Conservation (phyloP, 1,284 basidiomycete species). For the Naganishia liquefaciens region DNA sequence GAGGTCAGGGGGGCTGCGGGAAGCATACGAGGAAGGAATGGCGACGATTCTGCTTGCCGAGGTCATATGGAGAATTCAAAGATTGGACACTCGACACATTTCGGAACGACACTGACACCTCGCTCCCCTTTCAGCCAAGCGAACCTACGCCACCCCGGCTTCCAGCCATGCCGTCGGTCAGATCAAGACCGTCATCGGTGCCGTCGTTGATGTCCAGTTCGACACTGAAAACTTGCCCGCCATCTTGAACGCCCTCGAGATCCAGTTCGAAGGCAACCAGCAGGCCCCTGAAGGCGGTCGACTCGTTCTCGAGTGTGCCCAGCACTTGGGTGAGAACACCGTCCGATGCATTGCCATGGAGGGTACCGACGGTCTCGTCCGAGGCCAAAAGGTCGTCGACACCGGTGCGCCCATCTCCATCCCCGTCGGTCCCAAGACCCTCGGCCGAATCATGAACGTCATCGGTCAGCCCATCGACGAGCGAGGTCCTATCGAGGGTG, state of each 20-base stretch:
- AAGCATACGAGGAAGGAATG: neutral
- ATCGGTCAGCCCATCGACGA: conserved; percentile 99
- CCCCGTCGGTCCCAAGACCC: conserved; percentile 85
- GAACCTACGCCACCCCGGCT: conserved; percentile 88
- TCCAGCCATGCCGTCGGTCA: conserved; percentile 64
- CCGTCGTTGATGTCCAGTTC: conserved; percentile 98
- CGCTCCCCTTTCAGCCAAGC: conserved; percentile 49
- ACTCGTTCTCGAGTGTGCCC: conserved; percentile 93
- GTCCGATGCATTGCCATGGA: conserved; percentile 93
- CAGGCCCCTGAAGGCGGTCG: conserved; percentile 66
- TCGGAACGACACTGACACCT: neutral
- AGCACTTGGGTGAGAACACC: conserved; percentile 97
- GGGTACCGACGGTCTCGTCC: conserved; percentile 75
- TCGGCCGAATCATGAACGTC: conserved; percentile 95
- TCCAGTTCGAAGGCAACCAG: conserved; percentile 69
- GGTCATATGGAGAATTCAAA: neutral
- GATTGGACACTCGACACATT: neutral
- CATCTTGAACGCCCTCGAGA: conserved; percentile 94
- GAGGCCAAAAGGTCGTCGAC: conserved; percentile 95
- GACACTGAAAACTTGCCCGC: conserved; percentile 86
- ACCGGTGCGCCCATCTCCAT: conserved; percentile 95
- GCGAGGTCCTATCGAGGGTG: conserved; percentile 96
- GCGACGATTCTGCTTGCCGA: too few relatives aligned
- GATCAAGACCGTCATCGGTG: conserved; percentile 95
- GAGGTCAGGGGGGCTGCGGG: neutral